These are phyloP conservation scores for Ceratocystis cacaofunesta DNA, from an alignment of 2,329 filamentous ascomycete genomes.

Conservation along the genomic window DNA sequence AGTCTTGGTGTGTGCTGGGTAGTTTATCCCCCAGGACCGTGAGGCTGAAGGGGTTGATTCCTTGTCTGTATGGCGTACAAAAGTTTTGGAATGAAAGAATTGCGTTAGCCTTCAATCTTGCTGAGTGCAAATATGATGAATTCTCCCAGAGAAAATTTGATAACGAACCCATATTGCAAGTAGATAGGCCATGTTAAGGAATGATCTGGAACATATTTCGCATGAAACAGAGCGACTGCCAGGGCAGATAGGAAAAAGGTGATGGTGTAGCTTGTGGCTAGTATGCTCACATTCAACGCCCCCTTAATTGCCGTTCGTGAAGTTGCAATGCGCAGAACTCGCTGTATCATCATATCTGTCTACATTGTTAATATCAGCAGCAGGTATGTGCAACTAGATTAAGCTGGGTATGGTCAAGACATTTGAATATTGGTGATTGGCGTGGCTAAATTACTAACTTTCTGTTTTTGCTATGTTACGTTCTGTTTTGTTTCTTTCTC, in stretches of 20 bases:
- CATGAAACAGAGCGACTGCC: conserved; percentile 40
- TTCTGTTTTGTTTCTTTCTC: too few relatives aligned
- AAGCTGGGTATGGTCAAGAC: too few relatives aligned
- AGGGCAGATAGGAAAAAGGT: conserved; percentile 34
- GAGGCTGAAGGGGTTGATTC: conserved; percentile 38
- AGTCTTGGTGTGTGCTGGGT: conserved; percentile 58
- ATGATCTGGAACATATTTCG: conserved; percentile 41
- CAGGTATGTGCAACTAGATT: background rate
- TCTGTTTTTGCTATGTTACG: too few relatives aligned
- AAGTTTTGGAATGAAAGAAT: background rate
- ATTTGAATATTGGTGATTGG: too few relatives aligned
- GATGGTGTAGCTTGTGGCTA: conserved; percentile 27
- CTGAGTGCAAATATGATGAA: background rate
- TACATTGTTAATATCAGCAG: background rate
- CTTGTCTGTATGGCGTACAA: conserved; percentile 26
- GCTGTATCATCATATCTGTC: background rate
- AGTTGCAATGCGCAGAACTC: conserved; percentile 22
- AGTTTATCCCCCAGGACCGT: conserved; percentile 32
- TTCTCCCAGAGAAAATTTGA: background rate
- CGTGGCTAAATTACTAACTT: too few relatives aligned
- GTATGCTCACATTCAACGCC: conserved; percentile 33
- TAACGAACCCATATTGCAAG: conserved; percentile 42
- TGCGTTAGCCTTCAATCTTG: background rate
- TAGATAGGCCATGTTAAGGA: conserved; percentile 38
- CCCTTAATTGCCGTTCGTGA: conserved; percentile 37